Conservation (phyloP, 495 filamentous ascomycete species). For the Aspergillus biplanus region DNA sequence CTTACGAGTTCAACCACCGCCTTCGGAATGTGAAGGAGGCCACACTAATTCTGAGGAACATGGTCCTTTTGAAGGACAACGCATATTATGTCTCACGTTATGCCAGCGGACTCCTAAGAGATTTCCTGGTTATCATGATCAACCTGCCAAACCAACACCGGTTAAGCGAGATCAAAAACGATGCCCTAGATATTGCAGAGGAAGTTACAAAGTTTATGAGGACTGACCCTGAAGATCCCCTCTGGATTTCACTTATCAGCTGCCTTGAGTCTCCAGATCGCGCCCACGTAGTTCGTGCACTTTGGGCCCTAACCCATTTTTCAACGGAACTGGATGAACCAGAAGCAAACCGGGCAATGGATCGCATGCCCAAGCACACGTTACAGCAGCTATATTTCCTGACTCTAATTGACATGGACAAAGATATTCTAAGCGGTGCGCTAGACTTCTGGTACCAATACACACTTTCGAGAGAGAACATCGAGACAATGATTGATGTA, state of each 20-base stretch:
- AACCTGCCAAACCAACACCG: constrained; percentile 75
- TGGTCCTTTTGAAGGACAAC: constrained; percentile 89
- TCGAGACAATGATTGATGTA: constrained; percentile 66
- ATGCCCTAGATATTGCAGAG: constrained; percentile 90
- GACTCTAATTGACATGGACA: constrained; percentile 80
- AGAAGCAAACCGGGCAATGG: constrained; percentile 65
- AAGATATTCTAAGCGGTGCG: constrained; percentile 82
- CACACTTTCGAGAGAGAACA: constrained; percentile 83
- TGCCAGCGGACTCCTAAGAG: constrained; percentile 65
- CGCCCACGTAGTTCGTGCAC: constrained; percentile 80
- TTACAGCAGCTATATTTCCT: constrained; percentile 76
- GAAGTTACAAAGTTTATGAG: constrained; percentile 80
- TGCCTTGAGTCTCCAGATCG: constrained; percentile 78
- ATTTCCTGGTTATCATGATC: constrained; percentile 79
- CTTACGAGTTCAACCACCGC: constrained; percentile 69
- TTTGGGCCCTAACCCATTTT: constrained; percentile 85
- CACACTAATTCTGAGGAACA: constrained; percentile 85
- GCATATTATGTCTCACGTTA: constrained; percentile 77
- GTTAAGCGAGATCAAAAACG: constrained; percentile 85
- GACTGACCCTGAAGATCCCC: constrained; percentile 69
- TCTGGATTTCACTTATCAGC: constrained; percentile 74
- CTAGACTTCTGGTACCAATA: constrained; percentile 97
- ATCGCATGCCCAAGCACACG: constrained; percentile 64
- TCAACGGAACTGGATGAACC: constrained; percentile 79
- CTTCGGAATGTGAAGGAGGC: constrained; percentile 83